These are phyloP conservation scores for Malbranchea cinnamomea DNA, from an alignment of 2,329 filamentous ascomycete species.

Conservation along the genomic window DNA sequence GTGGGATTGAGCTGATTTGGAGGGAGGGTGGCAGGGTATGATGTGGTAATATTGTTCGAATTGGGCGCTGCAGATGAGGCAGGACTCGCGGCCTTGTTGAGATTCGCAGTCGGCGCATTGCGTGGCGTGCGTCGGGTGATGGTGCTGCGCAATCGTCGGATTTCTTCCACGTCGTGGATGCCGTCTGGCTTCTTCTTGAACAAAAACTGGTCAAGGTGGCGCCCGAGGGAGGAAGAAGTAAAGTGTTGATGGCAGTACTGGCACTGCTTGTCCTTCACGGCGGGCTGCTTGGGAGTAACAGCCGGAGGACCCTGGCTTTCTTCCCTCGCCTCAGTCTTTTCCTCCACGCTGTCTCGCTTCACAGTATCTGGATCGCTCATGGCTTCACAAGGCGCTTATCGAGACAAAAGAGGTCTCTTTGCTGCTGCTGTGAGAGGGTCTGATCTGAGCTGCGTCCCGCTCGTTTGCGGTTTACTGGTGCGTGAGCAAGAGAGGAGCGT, in stretches of 20 bases:
- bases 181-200: constrained; percentile 90
- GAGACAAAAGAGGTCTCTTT: no score
- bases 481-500: no score
- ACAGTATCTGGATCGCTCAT: no score
- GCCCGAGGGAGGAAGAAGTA: constrained; percentile 82
- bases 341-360: no score
- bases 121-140: constrained; percentile 79
- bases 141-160: constrained; percentile 63
- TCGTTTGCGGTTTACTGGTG: no score
- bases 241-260: constrained; percentile 81
- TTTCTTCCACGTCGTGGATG: constrained; percentile 79
- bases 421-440: no score
- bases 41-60: constrained; percentile 12
- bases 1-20: constrained; percentile 23
- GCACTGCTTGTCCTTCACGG: constrained; percentile 73
- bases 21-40: constrained; percentile 18
- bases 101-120: constrained; percentile 43
- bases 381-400: no score
- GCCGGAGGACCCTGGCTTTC: no score
- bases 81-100: constrained; percentile 47
- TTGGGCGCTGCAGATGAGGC: constrained; percentile 3
- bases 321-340: no score
- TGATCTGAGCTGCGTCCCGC: no score
- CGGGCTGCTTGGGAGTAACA: constrained; percentile 28
- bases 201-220: constrained; percentile 88